These are phyloP conservation scores for Carallia pectinifolia DNA, from an alignment of 345 rosid species.

Conservation along the genomic window DNA sequence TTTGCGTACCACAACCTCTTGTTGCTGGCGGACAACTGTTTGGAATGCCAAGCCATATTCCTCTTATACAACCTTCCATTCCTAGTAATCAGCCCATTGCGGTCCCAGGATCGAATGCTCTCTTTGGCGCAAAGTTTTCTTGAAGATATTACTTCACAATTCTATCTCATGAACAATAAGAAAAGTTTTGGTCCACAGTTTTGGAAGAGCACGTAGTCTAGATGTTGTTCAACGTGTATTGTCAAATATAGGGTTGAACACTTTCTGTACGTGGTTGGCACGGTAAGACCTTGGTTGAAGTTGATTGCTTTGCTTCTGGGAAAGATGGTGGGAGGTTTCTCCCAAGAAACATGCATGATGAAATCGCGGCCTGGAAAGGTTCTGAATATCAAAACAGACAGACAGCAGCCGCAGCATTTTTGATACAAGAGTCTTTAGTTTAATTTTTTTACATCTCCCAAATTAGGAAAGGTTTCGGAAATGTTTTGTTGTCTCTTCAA, in stretches of 20 bases:
- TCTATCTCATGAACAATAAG: conserved; percentile 12
- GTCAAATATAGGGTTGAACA: background rate
- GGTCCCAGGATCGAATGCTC: conserved; percentile 41
- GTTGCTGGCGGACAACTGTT: conserved; percentile 41
- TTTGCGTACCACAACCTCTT: conserved; percentile 45
- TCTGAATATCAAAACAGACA: background rate
- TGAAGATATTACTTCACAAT: conserved; percentile 23
- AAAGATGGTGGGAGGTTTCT: background rate
- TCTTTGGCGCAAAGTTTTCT: conserved; percentile 41
- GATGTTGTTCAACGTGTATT: background rate
- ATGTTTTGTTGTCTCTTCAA: too few relatives aligned
- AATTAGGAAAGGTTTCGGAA: too few relatives aligned
- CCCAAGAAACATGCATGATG: background rate
- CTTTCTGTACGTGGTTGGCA: background rate
- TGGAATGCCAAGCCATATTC: conserved; percentile 37
- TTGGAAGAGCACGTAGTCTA: background rate
- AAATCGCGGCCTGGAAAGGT: background rate
- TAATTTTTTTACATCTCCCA: background rate
- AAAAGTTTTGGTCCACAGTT: conserved; percentile 29
- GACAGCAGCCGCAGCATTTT: conserved; percentile 5
- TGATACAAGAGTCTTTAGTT: background rate
- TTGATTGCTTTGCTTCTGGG: background rate
- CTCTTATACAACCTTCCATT: conserved; percentile 45
- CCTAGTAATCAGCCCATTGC: conserved; percentile 32
- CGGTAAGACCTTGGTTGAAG: background rate